Evolutionary conservation across 257 asterid species (phyloP).

Genomic region (Cordia subcordata): DNA sequence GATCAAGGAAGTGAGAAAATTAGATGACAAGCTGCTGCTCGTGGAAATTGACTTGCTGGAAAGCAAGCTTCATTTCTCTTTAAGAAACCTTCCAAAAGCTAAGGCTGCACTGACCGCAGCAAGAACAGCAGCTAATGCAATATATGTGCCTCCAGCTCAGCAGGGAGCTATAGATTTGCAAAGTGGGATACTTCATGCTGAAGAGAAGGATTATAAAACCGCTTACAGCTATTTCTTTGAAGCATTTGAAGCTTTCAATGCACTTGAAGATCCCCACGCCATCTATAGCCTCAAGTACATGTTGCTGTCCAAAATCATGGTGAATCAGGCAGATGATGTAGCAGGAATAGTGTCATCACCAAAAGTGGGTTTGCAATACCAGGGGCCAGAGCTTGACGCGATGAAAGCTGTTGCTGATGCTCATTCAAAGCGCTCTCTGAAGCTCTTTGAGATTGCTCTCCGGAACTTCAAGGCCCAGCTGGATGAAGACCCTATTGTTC

Average conservation of each 20-base stretch:
- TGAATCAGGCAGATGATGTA: conserved; percentile 58
- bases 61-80: conserved; percentile 63
- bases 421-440: conserved; percentile 54
- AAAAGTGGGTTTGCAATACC: not conserved
- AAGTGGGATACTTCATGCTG: not conserved
- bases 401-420: conserved; percentile 76
- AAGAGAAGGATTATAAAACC: conserved; percentile 1
- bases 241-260: conserved; percentile 65
- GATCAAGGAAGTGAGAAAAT: conserved; percentile 46
- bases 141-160: conserved; percentile 65
- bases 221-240: conserved; percentile 60
- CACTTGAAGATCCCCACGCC: conserved; percentile 58
- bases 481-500: conserved; percentile 65
- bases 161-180: not conserved
- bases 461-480: conserved; percentile 50
- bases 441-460: conserved; percentile 51
- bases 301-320: conserved; percentile 62
- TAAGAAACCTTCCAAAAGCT: conserved; percentile 59
- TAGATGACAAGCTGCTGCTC: not conserved
- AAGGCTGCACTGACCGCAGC: conserved; percentile 71
- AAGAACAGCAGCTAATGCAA: conserved; percentile 65
- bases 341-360: conserved; percentile 42
- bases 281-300: conserved; percentile 56
- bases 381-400: not conserved
- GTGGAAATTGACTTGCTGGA: conserved; percentile 41